Evolutionary conservation across 345 rosid genomes (phyloP).

Genomic region (Gossypium mustelinum): DNA sequence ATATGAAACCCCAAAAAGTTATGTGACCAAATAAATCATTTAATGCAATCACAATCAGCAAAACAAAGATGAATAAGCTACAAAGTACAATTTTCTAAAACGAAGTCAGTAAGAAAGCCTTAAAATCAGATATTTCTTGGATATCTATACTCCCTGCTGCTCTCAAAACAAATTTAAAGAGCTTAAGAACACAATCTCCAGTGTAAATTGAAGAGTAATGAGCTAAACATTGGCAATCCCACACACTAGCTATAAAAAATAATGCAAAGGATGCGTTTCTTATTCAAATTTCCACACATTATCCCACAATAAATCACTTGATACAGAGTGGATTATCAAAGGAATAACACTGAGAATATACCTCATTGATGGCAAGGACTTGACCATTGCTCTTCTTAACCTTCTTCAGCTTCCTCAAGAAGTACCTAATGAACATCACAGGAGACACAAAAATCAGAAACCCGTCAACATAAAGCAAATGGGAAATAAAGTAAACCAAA

Average conservation of each 20-base stretch:
- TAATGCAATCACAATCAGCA: not conserved
- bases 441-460: not conserved
- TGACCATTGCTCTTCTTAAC: constrained; percentile 51
- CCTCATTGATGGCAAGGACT: constrained; percentile 48
- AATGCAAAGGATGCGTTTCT: not conserved
- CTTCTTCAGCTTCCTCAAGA: constrained; percentile 40
- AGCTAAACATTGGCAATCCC: not conserved
- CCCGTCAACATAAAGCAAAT: not conserved
- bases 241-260: not conserved
- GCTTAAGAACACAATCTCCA: not conserved
- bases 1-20: too few relatives aligned
- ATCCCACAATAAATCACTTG: not conserved
- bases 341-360: not conserved
- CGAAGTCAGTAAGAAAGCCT: not conserved
- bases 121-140: not conserved
- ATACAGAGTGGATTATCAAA: not conserved
- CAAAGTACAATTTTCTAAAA: not conserved
- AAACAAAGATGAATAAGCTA: too few relatives aligned
- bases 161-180: not conserved
- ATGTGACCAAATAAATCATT: not conserved
- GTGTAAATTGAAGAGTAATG: not conserved
- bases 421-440: constrained; percentile 29
- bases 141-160: not conserved
- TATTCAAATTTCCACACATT: not conserved
- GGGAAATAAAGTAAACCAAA: not conserved